Evolutionary conservation across 192 early-diverging fungal genomes (phyloP), one percentile per base, ranked within the genome.

Genomic region (Mortierella alpina): DNA sequence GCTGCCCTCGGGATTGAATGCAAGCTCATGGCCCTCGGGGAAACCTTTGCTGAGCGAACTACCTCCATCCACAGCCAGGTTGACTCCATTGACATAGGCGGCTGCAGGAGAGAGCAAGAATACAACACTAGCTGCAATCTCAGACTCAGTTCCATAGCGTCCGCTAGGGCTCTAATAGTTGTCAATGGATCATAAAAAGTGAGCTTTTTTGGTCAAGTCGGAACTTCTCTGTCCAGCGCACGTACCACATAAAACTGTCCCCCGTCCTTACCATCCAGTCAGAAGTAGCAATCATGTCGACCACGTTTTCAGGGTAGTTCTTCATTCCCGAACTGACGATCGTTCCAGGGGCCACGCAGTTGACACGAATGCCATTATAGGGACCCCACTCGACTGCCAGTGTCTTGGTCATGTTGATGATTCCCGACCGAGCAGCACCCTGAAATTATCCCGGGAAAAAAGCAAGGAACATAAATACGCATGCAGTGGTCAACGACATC

Each of bases 371-470:
- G 5, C 84, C 84, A 17, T 80, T 80, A 23, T 70, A 82, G 5
- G 72, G 70, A 17, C 83, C 84, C 87, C 87, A 88, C 63, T 88
- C 87, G 23, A 83, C 79, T 1, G 84, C 82, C 54, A 88, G 62
- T 1, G 85, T 87, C 75, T 84, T 85, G 50, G 85, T 82, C 70
- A 88, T 78, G 72, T 88, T 88, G 75, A 85, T 84, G 41, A 88
- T 83, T 47, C 81, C 87, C 0, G 87, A 82, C 41, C 87, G 83
- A 45, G 87, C 87, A 40, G 87, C 87, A 39, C 83, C 87, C 67
- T 83, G 77, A 60, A 58, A 7, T n/a, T 23, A 5, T 31, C 31
- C 31, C 31, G 10, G 14, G 11, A 41, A 42, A 39, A 20, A 23
- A 48, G 6, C n/a, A n/a, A 45, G 6, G 45, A 17, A 44, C 22